A percentile compares a stretch with the other conserved stretches of the same genome.
phyloP scores from a whole-genome alignment of 148 eudicot genomes.

The Chenopodium suecicum region DNA sequence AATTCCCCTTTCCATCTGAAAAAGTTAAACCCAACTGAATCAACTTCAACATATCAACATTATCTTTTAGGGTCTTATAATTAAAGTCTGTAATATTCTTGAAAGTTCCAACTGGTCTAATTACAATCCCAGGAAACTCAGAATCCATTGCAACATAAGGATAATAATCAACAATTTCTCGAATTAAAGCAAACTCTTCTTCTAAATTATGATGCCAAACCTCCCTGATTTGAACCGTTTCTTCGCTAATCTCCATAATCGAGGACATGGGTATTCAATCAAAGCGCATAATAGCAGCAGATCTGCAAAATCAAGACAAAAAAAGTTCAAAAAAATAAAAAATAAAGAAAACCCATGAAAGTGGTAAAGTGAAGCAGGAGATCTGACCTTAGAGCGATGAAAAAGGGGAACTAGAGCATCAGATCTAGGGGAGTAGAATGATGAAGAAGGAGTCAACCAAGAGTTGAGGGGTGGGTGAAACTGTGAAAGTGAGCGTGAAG shows the following conservation, averaged over 20 bases:
- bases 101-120: constrained; percentile 37
- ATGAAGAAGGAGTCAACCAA: constrained; percentile 15
- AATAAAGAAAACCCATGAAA: background rate
- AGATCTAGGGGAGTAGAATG: background rate
- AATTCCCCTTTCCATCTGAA: constrained; percentile 41
- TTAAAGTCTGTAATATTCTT: constrained; percentile 42
- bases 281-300: constrained; percentile 23
- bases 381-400: constrained; percentile 30
- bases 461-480: background rate
- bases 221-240: constrained; percentile 43
- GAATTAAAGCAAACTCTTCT: constrained; percentile 39
- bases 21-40: constrained; percentile 45
- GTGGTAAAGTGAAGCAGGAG: constrained; percentile 4
- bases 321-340: background rate
- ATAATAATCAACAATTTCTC: constrained; percentile 38
- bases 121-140: constrained; percentile 48
- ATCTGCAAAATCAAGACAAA: constrained; percentile 14
- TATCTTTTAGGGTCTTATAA: constrained; percentile 42
- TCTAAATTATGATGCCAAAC: constrained; percentile 44
- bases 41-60: constrained; percentile 50
- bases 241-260: constrained; percentile 28
- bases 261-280: constrained; percentile 3
- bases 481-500: background rate
- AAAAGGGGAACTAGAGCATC: constrained; percentile 11
- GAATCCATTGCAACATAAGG: constrained; percentile 54